phyloP scores from a whole-genome alignment of 331 rosid species.

The Rosa hybrid region DNA sequence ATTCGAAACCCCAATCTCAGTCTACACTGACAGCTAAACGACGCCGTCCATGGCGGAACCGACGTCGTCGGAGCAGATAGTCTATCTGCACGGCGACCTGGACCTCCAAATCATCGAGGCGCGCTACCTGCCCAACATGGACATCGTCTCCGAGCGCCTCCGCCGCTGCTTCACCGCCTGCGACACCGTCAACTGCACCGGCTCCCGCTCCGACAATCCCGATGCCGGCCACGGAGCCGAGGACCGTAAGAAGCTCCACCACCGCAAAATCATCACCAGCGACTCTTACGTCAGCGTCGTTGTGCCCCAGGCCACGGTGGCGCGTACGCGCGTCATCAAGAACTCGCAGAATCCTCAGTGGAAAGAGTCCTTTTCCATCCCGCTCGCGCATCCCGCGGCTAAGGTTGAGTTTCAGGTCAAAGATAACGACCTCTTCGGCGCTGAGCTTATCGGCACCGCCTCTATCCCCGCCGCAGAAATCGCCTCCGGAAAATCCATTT shows the following conservation, averaged over 20 bases:
- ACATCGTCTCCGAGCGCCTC: conserved; percentile 57
- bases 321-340: conserved; percentile 83
- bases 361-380: conserved; percentile 68
- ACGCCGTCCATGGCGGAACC: conserved; percentile 47
- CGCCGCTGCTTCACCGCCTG: conserved; percentile 84
- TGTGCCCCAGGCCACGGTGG: conserved; percentile 81
- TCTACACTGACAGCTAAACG: not conserved
- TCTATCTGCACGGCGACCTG: conserved; percentile 84
- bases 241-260: conserved; percentile 3
- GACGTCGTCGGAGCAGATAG: conserved; percentile 24
- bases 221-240: not conserved
- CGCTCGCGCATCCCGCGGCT: conserved; percentile 68
- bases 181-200: conserved; percentile 44
- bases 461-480: conserved; percentile 50
- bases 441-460: conserved; percentile 58
- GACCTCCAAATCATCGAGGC: conserved; percentile 62
- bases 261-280: conserved; percentile 49
- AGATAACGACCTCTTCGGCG: conserved; percentile 76
- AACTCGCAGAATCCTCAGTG: conserved; percentile 63
- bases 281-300: conserved; percentile 77
- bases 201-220: not conserved
- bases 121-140: conserved; percentile 74
- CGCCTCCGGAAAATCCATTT: conserved; percentile 43
- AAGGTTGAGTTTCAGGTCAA: conserved; percentile 68
- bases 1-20: not conserved